Percentiles rank a stretch among this genome's conserved stretches.
phyloP scores from a whole-genome alignment of 164 flowering plant species.

The Akebia trifoliata region DNA sequence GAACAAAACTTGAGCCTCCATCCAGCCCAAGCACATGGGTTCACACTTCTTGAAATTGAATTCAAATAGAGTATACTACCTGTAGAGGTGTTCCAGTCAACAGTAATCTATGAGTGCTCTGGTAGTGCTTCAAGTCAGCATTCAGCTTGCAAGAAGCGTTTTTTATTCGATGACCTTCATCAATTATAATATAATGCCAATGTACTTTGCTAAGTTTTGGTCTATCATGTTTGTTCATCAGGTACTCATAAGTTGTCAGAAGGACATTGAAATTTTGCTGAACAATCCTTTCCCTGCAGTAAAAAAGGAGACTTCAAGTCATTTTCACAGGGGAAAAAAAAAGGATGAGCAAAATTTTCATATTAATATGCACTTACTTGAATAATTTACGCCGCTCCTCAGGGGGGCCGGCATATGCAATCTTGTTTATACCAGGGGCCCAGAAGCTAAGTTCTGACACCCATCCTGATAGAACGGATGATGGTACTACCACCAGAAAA shows the following conservation, averaged over 20 bases:
- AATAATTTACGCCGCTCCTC: constrained; percentile 87
- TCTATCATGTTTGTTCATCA: constrained; percentile 98
- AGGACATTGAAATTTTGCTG: constrained; percentile 96
- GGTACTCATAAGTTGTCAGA: constrained; percentile 91
- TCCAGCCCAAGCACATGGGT: neutral
- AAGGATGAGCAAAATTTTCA: neutral
- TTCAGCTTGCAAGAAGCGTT: constrained; percentile 99
- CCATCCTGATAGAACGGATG: constrained; percentile 96
- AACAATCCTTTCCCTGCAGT: constrained; percentile 80
- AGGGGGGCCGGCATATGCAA: constrained; percentile 93
- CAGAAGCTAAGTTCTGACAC: constrained; percentile 76
- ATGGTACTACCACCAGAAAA: constrained; percentile 93
- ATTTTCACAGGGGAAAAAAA: neutral
- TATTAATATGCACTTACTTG: constrained; percentile 46
- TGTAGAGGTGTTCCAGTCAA: constrained; percentile 97
- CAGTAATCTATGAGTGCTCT: constrained; percentile 83
- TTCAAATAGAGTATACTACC: constrained; percentile 31
- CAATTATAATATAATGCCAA: constrained; percentile 96
- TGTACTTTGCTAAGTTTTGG: constrained; percentile 87
- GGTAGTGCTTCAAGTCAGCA: constrained; percentile 89
- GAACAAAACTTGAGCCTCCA: neutral
- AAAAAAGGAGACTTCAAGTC: constrained; percentile 8
- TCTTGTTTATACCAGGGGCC: constrained; percentile 81
- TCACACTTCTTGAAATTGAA: neutral
- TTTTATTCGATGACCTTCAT: constrained; percentile 97